Evolutionary conservation across 495 filamentous ascomycete species (phyloP).

Genomic region (Aspergillus cavernicola): DNA sequence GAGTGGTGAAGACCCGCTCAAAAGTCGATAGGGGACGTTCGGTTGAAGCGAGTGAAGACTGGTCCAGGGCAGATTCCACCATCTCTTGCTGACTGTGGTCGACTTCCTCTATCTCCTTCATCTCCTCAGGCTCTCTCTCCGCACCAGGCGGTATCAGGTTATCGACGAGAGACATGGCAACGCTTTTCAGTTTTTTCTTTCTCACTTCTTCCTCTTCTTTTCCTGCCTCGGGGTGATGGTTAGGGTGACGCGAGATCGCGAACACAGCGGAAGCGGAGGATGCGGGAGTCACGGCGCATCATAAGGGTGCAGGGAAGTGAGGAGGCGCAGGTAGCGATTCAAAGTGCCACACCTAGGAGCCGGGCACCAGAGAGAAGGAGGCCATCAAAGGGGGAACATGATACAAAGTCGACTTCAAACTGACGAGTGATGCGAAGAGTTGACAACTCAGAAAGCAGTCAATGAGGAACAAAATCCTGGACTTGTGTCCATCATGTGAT

Average conservation of each 20-base stretch:
- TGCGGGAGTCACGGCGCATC: slow-evolving; percentile 34
- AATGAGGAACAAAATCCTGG: slow-evolving; percentile 20
- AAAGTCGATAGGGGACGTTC: slow-evolving; percentile 44
- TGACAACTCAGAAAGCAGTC: slow-evolving; percentile 22
- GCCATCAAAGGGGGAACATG: slow-evolving; percentile 28
- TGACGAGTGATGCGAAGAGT: neutral
- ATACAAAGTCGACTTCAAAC: neutral
- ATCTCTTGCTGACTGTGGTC: slow-evolving; percentile 19
- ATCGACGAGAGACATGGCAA: slow-evolving; percentile 12
- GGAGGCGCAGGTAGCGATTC: slow-evolving; percentile 22
- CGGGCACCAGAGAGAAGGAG: slow-evolving; percentile 28
- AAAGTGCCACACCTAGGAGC: slow-evolving; percentile 18
- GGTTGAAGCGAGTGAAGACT: slow-evolving; percentile 18
- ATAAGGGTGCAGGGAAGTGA: slow-evolving; percentile 26
- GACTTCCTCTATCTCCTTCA: slow-evolving; percentile 12
- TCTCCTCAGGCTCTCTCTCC: slow-evolving; percentile 12
- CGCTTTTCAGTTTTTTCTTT: slow-evolving; percentile 1
- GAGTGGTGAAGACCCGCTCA: slow-evolving; percentile 50
- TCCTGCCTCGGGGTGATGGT: slow-evolving; percentile 1
- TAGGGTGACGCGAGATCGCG: slow-evolving; percentile 35
- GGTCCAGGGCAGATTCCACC: slow-evolving; percentile 29
- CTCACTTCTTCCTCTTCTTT: neutral
- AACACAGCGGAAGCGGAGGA: slow-evolving; percentile 24
- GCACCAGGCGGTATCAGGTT: slow-evolving; percentile 12
- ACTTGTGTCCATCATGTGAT: slow-evolving; percentile 25